Evolutionary conservation across 2,329 filamentous ascomycete species (phyloP).

Genomic region (Aureobasidium pullulans): DNA sequence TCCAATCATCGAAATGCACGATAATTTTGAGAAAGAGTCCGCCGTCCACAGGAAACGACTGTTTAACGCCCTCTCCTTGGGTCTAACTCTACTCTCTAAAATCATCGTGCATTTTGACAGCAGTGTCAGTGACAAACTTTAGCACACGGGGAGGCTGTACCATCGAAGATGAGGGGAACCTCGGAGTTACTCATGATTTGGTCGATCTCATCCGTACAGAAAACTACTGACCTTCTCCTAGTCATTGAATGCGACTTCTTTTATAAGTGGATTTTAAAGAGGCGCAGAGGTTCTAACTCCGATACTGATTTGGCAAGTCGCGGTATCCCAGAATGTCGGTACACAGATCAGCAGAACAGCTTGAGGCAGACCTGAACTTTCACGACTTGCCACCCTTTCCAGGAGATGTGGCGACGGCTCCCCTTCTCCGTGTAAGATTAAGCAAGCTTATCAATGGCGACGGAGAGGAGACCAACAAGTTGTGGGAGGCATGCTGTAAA

Average conservation of each 20-base stretch:
- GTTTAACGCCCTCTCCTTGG: too few relatives aligned
- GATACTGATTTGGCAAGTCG: too few relatives aligned
- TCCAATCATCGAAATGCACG: too few relatives aligned
- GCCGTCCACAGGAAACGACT: too few relatives aligned
- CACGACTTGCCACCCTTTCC: slow-evolving; percentile 36
- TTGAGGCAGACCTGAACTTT: slow-evolving; percentile 18
- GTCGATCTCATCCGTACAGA: background rate
- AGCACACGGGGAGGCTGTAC: too few relatives aligned
- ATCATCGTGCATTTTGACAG: too few relatives aligned
- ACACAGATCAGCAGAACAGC: background rate
- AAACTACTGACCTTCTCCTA: background rate
- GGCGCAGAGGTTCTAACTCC: too few relatives aligned
- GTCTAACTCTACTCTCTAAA: too few relatives aligned
- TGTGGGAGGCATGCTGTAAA: slow-evolving; percentile 35
- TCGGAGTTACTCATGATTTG: background rate
- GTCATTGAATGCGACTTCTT: too few relatives aligned
- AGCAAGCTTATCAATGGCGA: slow-evolving; percentile 28
- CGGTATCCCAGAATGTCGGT: background rate
- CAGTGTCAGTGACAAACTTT: too few relatives aligned
- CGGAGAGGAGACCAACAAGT: slow-evolving; percentile 27
- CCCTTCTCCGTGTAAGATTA: slow-evolving; percentile 33
- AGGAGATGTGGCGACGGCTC: slow-evolving; percentile 32
- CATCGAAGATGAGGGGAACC: background rate
- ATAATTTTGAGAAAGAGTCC: too few relatives aligned
- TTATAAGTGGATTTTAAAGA: background rate